Percentiles rank a stretch among this genome's conserved stretches.
phyloP scores from a whole-genome alignment of 345 rosid genomes.

The Murraya koenigii region DNA sequence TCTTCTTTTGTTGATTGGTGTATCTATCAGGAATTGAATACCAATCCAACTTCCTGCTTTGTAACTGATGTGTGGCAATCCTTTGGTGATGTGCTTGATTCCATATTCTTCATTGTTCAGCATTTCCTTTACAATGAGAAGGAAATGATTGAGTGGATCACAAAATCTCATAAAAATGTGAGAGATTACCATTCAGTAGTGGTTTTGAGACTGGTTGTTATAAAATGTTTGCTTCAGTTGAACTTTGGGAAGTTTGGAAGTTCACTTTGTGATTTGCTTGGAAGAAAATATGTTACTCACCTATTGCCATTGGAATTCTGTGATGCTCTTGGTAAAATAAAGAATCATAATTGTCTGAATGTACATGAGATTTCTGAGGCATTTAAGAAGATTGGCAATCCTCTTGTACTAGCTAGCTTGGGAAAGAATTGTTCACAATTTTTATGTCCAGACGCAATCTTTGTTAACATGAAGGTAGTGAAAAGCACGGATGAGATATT shows the following conservation, averaged over 20 bases:
- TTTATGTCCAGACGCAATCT: conserved; percentile 18
- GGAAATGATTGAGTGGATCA: conserved; percentile 33
- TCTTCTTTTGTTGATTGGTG: conserved; percentile 45
- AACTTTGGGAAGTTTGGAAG: conserved; percentile 23
- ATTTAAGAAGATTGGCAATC: conserved; percentile 23
- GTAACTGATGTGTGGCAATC: neutral
- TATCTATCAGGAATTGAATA: conserved; percentile 20
- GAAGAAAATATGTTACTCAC: conserved; percentile 10
- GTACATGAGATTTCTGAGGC: conserved; percentile 25
- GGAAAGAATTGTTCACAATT: neutral
- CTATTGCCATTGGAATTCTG: conserved; percentile 22
- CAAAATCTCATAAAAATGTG: conserved; percentile 3
- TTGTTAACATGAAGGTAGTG: conserved; percentile 27
- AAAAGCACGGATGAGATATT: conserved; percentile 11
- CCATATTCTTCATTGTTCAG: neutral
- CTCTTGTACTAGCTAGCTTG: conserved; percentile 27
- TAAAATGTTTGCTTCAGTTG: conserved; percentile 30
- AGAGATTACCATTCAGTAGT: conserved; percentile 15
- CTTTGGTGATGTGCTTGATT: neutral
- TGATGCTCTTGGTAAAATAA: conserved; percentile 3
- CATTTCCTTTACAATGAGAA: conserved; percentile 8
- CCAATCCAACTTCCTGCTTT: neutral
- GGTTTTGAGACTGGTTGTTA: conserved; percentile 30
- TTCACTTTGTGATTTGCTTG: conserved; percentile 20
- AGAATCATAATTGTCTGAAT: neutral